Base-by-base conservation (phyloP, 1,284 basidiomycete species). In the Ganoderma resinaceum region DNA sequence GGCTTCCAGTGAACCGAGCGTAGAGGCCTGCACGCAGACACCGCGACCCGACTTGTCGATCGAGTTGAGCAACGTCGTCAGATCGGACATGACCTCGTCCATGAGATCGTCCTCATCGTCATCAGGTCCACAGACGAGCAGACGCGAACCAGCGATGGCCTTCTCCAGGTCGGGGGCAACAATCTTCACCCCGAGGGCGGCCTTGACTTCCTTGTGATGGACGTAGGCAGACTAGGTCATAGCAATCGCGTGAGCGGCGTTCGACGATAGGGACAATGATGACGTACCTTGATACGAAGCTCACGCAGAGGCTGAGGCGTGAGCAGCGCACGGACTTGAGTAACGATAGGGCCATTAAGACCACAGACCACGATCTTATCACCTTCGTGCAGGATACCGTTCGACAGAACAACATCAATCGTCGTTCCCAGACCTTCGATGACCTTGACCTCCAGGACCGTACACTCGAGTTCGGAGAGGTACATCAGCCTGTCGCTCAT, bases 401-500 rank as follows among this genome's bases (percentile, higher is more conserved):
- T 99, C 42, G 95, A 97, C 66, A 99, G 86, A 20, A 99, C 92
- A 40, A 99, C 96, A 84, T 99, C 98, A 76, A 99, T 97, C 1
- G 98, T 99, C 49, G 97, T 99, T 60, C 98, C 98, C 63, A 99
- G 86, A 79, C 98, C 98, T 82, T 99, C 98, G 76, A 99, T 92
- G 72, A 99, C 95, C 87, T 99, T 99, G 80, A 99, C 98, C 82
- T 99, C 98, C 66, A 99, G 89, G 29, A 99, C 96, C n/a, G 98
- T 99, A 81, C 97, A 99, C 83, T 99, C 97, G 66, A 99, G 87
- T 81, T 99, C 97, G 37, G 96, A 96, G 67, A 99, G 89, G 83
- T 99, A 99, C 98, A 99, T 99, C 73, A 99, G 86, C 62, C 92
- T 89, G 79, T 97, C 95, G 79, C 94, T 97, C 97, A 99, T 99